A percentile compares a stretch with the other conserved stretches of the same genome.
These are phyloP conservation scores for Lactifluus pinguis DNA, from an alignment of 768 basidiomycete species.

Conservation along the genomic window DNA sequence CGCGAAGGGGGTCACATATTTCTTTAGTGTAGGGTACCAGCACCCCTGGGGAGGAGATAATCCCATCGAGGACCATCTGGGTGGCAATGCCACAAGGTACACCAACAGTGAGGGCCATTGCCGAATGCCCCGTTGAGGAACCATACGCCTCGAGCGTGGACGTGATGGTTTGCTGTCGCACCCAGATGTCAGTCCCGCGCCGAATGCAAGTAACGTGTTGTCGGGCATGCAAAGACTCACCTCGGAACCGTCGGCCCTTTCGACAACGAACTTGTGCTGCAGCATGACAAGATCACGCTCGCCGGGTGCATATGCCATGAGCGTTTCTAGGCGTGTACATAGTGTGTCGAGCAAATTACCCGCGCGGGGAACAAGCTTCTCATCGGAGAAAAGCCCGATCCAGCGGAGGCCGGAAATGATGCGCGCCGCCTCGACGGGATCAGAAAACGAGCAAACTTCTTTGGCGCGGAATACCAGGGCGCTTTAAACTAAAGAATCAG, in stretches of 20 bases:
- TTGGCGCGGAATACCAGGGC: slow-evolving; percentile 66
- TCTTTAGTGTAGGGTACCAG: slow-evolving; percentile 82
- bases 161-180: slow-evolving; percentile 65
- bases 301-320: slow-evolving; percentile 86
- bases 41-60: slow-evolving; percentile 68
- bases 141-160: slow-evolving; percentile 91
- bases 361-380: slow-evolving; percentile 50
- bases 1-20: slow-evolving; percentile 68
- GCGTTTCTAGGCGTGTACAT: slow-evolving; percentile 78
- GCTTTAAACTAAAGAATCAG: slow-evolving; percentile 29
- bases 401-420: slow-evolving; percentile 87
- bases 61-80: slow-evolving; percentile 85
- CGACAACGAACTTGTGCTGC: slow-evolving; percentile 94
- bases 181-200: not conserved
- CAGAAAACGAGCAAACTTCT: slow-evolving; percentile 63
- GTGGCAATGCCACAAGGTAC: slow-evolving; percentile 91
- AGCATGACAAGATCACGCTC: slow-evolving; percentile 97
- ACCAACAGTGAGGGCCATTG: slow-evolving; percentile 90
- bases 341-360: slow-evolving; percentile 88
- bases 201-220: not conserved
- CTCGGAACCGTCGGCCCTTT: slow-evolving; percentile 74
- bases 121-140: slow-evolving; percentile 65
- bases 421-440: slow-evolving; percentile 56
- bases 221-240: slow-evolving; percentile 28
- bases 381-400: slow-evolving; percentile 85